Conservation (phyloP, 1,139 yeast species). For the Magnusiomyces suaveolens region DNA sequence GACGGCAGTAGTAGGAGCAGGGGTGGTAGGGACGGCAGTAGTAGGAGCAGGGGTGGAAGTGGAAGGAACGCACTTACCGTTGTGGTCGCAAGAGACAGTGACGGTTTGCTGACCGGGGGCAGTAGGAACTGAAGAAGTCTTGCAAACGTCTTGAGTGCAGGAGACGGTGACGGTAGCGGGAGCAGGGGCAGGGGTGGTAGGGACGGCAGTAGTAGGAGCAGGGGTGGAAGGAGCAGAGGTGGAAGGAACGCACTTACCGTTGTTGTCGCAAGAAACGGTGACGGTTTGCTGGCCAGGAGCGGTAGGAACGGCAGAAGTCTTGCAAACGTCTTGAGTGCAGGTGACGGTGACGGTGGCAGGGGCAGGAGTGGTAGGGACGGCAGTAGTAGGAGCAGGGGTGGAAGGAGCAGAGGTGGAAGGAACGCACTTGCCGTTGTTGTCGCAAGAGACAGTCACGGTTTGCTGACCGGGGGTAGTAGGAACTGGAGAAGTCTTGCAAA, state of each 20-base stretch:
- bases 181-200: background rate
- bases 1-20: background rate
- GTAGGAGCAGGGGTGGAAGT: conserved; percentile 5
- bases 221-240: background rate
- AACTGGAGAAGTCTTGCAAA: background rate
- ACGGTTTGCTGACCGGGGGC: background rate
- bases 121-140: background rate
- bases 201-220: background rate
- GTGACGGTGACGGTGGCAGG: conserved; percentile 2
- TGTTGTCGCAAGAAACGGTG: background rate
- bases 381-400: background rate
- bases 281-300: conserved; percentile 3
- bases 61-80: background rate
- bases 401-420: conserved; percentile 3
- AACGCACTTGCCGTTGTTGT: background rate
- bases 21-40: conserved; percentile 1
- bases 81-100: background rate
- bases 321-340: background rate
- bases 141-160: background rate
- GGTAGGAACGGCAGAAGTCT: conserved; percentile 3
- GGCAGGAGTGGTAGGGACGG: background rate
- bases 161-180: background rate
- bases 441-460: background rate
- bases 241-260: background rate
- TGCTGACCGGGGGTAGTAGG: background rate